Evolutionary conservation across 169 alveolate species (phyloP).

Genomic region (Cryptosporidium viatorum): DNA sequence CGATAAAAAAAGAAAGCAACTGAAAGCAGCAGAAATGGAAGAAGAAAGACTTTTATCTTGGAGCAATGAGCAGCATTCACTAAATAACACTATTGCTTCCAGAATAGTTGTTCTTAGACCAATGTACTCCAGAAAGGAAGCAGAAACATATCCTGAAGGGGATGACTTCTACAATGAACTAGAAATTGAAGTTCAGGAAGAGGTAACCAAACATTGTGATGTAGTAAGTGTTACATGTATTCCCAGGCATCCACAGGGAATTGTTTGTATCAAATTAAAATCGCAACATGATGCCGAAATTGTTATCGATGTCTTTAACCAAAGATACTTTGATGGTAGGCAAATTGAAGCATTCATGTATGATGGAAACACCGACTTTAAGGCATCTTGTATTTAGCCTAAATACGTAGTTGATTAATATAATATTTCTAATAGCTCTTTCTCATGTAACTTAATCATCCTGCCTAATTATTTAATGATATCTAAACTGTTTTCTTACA

Average conservation of each 20-base stretch:
- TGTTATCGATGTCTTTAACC: conserved; percentile 80
- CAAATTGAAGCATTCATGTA: conserved; percentile 80
- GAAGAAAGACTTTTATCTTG: conserved; percentile 67
- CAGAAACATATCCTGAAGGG: conserved; percentile 29
- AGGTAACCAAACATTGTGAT: conserved; percentile 40
- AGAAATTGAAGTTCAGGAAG: conserved; percentile 78
- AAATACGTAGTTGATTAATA: neutral
- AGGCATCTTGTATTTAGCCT: conserved; percentile 70
- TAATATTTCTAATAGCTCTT: neutral
- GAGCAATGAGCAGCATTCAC: conserved; percentile 56
- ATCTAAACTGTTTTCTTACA: neutral
- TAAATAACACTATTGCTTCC: neutral
- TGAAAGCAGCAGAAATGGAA: conserved; percentile 71
- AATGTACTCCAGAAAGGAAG: conserved; percentile 76
- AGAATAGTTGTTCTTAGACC: conserved; percentile 66
- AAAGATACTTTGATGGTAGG: conserved; percentile 81
- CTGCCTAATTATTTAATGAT: neutral
- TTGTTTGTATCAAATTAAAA: conserved; percentile 81
- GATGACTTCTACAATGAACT: conserved; percentile 78
- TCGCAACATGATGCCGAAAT: conserved; percentile 82
- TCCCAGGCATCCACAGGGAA: conserved; percentile 84
- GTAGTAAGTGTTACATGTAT: conserved; percentile 82
- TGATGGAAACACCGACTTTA: conserved; percentile 87
- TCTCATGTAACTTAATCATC: neutral
- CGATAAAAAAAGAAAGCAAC: conserved; percentile 33